Base-by-base conservation (phyloP, 2,329 filamentous ascomycete species). In the Nemania sp. region DNA sequence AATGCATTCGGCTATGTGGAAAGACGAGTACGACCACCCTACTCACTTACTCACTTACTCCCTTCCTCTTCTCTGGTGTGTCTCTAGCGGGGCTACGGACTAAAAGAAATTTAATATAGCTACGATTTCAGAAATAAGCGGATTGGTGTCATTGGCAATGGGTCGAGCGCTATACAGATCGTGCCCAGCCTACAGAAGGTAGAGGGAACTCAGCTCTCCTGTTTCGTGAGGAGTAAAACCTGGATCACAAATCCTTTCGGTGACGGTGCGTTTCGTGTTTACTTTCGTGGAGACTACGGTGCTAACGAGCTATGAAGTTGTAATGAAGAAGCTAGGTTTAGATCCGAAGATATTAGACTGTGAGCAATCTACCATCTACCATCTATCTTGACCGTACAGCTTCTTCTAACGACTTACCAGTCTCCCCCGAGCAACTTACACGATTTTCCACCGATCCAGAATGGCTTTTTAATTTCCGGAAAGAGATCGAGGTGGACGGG, bases 81-180 rank as follows among this genome's bases (percentile, higher is more conserved):
- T n/a, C n/a, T n/a, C n/a, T n/a, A n/a, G n/a, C n/a, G n/a, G 9
- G 20, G 7, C 7, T 3, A n/a, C 34, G 7, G 15, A 15, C 39
- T 49, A 41, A 60, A 1, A 17, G 12, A 8, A 8, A 30, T 23
- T 11, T 2, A 11, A n/a, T 36, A 37, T 36, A 76, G 73, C 19
- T 78, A 75, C 57, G 74, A 80, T 61, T 78, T 78, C 44, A 69
- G 61, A 36, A 72, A 75, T 55, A 81, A 81, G 65, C 69, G 68
- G 48, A 68, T 82, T 14, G 79, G 75, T 6, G 66, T 82, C 4
- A 76, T 82, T 40, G 79, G 79, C n/a, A 77, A 77, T 49, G 79
- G 79, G 11, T 77, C 77, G 17, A 80, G 77, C 57, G 73, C 73
- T 1, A 80, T 81, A 55, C 79, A 82, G 54, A 81, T 82, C 49